Evolutionary conservation across 1,284 basidiomycete species (phyloP), one percentile per base, ranked within the genome.

Genomic region (Xerocomus minutiporus): DNA sequence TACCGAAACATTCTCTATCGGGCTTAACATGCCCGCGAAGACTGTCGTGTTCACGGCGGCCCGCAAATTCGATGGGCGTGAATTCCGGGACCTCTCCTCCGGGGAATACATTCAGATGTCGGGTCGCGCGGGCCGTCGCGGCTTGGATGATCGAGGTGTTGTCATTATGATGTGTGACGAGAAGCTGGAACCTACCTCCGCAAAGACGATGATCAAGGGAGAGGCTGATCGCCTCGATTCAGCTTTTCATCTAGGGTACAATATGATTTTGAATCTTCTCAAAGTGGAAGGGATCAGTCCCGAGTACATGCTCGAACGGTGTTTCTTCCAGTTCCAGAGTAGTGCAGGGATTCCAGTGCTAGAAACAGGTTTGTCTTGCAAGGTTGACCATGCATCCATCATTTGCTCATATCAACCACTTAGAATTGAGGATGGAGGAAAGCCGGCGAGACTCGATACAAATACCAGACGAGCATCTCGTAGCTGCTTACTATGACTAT

Each of bases 121-220:
- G 1, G 97, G 97, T 52, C 91, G 97, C 60, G 97, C 97, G 5
- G 97, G 97, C 62, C 87, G 97, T 67, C 86, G 97, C 74, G 97
- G 97, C 43, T 75, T 99, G 53, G 97, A 99, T 69, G 96, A 98
- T 60, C 85, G 97, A n/a, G 97, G 97, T 57, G 94, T 99, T 52
- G 97, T 99, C 58, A 98, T 99, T 66, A 93, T 99, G 93, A 99
- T 99, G 97, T 93, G 91, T 68, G 96, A 99, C 71, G 94, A 97
- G 74, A 97, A 97, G 74, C 79, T 99, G 48, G 97, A 99, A 66
- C 95, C 97, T 0, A 71, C 82, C 3, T 83, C 88, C 0, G 96
- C 97, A 44, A 99, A 97, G 77, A 82, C 80, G 51, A 99, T 99
- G 97, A 91, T 99, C 70, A 98, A 98, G 72, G 97, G 97, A 48